Conservation (phyloP, 75 land plant genomes). For the Selaginella moellendorffii region DNA sequence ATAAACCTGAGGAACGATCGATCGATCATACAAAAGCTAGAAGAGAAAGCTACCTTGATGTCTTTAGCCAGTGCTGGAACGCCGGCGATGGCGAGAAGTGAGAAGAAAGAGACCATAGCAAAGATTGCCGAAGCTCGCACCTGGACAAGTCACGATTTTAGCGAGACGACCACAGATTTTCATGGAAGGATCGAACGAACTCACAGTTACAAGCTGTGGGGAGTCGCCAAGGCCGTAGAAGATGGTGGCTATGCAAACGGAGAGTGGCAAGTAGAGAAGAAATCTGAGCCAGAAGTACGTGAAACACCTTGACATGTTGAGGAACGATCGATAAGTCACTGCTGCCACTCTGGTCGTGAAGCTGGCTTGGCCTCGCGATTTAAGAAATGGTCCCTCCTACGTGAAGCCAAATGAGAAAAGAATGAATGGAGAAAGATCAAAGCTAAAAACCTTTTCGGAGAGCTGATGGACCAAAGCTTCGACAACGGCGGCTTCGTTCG, state of each 20-base stretch:
- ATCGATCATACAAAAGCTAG: too few relatives aligned
- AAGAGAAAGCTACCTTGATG: conserved; percentile 55
- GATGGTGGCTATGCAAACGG: conserved; percentile 49
- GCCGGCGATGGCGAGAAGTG: conserved; percentile 49
- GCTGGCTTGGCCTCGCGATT: conserved; percentile 45
- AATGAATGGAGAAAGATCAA: too few relatives aligned
- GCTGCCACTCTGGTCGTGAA: conserved; percentile 34
- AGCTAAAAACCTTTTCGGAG: conserved; percentile 48
- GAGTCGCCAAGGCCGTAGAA: conserved; percentile 58
- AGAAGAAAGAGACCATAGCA: conserved; percentile 47
- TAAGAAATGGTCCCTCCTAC: conserved; percentile 59
- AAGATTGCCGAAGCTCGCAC: conserved; percentile 60
- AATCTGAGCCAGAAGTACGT: conserved; percentile 67
- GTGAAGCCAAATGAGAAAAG: too few relatives aligned
- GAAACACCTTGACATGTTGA: conserved; percentile 68
- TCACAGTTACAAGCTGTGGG: conserved; percentile 46
- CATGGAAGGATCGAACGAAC: too few relatives aligned
- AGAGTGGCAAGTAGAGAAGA: conserved; percentile 36
- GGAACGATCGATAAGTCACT: conserved; percentile 53
- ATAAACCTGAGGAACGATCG: conserved; percentile 34
- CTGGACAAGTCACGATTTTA: too few relatives aligned
- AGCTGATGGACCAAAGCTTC: conserved; percentile 52
- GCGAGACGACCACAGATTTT: too few relatives aligned
- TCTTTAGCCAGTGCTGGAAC: conserved; percentile 59
- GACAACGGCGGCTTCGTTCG: conserved; percentile 54